Evolutionary conservation across 805 yeast genomes (phyloP), one percentile per base, ranked within the genome.

Genomic region (Wickerhamia fluorescens): DNA sequence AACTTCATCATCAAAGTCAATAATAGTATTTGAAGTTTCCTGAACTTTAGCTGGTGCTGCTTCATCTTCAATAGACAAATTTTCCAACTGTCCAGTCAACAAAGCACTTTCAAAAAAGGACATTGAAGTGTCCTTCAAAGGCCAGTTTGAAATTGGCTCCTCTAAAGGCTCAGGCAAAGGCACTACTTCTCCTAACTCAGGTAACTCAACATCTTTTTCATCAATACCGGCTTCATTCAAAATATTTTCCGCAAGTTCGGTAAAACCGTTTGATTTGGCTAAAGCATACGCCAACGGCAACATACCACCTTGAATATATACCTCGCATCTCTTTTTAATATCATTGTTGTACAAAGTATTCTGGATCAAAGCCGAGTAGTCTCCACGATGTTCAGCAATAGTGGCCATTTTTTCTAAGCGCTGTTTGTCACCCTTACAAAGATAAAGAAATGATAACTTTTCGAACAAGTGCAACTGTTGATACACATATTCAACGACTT

Each of bases 271-370:
- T 16, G 92, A 66, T 53, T 82, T 84, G 14, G 98, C 96, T 38
- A 87, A 71, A 8, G 96, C 83, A 53, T 88, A 94, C 3, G 97
- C 98, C 45, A 94, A 71, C 5, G 97, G 87, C 28, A 71, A 61
- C 58, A 88, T 68, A 22, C 96, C 96, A 28, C 82, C 77, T 42
- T 80, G 75, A 28, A 80, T 71, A 42, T 83, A 78, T 9, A 81
- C 73, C 42, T 73, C 67, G 22, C 88, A 73, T 52, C 96, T 76
- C 50, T 79, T 75, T 45, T 78, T 79, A 23, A 78, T 68, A 32
- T 85, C 80, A 49, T 82, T 78, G 49, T 75, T 69, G 58, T 78
- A 89, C 34, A 88, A 58, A 14, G 92, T 75, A 46, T 87, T 88
- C 48, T 85, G 92, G 47, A 92, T 71, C 48, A 86, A 68, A 22